These are phyloP conservation scores for Trichoderma sp. DNA, from an alignment of 2,329 filamentous ascomycete genomes.

Conservation along the genomic window DNA sequence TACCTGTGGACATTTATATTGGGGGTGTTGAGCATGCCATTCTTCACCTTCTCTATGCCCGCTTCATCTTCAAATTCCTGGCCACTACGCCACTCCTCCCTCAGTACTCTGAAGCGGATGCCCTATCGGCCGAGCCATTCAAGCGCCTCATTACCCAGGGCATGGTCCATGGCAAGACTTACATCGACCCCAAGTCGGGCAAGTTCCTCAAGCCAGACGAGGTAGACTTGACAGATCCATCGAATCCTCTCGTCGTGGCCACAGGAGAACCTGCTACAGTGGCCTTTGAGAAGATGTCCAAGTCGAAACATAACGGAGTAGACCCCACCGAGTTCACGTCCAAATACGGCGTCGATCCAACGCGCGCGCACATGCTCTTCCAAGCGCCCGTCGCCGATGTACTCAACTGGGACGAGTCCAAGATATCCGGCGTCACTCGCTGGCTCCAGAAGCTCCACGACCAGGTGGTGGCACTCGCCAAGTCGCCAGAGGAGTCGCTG, in stretches of 20 bases:
- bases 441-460: slow-evolving; percentile 72
- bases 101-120: slow-evolving; percentile 33
- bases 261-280: slow-evolving; percentile 59
- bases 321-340: slow-evolving; percentile 72
- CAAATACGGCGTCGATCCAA: slow-evolving; percentile 78
- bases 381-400: slow-evolving; percentile 81
- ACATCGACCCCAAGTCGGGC: slow-evolving; percentile 69
- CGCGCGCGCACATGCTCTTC: slow-evolving; percentile 83
- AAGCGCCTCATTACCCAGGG: slow-evolving; percentile 80
- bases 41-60: slow-evolving; percentile 81
- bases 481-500: slow-evolving; percentile 8
- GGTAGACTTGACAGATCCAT: slow-evolving; percentile 60
- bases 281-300: slow-evolving; percentile 89
- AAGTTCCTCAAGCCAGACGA: slow-evolving; percentile 76
- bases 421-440: slow-evolving; percentile 76
- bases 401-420: slow-evolving; percentile 82
- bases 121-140: slow-evolving; percentile 67
- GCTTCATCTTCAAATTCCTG: slow-evolving; percentile 88
- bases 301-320: slow-evolving; percentile 90
- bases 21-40: slow-evolving; percentile 91
- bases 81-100: slow-evolving; percentile 54
- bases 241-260: slow-evolving; percentile 58
- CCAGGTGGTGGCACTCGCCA: slow-evolving; percentile 41
- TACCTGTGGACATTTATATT: slow-evolving; percentile 85
- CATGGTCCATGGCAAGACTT: slow-evolving; percentile 90